Percentiles rank a stretch among this genome's conserved stretches.
phyloP scores from a whole-genome alignment of 495 filamentous ascomycete species.

The Penicillium simplicissimum region DNA sequence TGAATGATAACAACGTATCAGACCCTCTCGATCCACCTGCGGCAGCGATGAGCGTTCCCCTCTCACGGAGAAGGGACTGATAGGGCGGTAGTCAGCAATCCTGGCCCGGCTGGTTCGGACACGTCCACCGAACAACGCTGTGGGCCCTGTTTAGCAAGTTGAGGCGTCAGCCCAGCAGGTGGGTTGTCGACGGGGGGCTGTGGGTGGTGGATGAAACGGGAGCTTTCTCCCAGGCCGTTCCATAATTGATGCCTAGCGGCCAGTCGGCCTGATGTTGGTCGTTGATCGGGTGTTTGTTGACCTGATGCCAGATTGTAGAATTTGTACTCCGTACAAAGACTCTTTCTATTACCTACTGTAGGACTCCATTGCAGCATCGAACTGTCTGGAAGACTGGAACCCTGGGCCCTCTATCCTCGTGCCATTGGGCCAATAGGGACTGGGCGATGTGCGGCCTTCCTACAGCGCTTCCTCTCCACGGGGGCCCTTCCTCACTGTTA shows the following conservation, averaged over 20 bases:
- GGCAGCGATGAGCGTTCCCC: background rate
- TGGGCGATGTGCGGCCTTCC: background rate
- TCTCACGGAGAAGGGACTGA: slow-evolving; percentile 10
- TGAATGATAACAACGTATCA: slow-evolving; percentile 13
- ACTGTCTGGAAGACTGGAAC: background rate
- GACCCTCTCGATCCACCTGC: slow-evolving; percentile 18
- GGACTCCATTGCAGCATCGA: background rate
- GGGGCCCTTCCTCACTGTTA: background rate
- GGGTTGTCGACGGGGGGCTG: background rate
- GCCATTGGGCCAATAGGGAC: background rate
- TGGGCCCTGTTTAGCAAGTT: background rate
- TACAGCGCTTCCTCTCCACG: background rate
- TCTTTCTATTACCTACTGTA: background rate
- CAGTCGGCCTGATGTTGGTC: background rate
- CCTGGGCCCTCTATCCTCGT: background rate
- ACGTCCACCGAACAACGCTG: slow-evolving; percentile 14
- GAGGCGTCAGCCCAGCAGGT: slow-evolving; percentile 1
- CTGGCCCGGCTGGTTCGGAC: slow-evolving; percentile 30
- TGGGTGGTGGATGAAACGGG: background rate
- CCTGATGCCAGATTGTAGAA: background rate
- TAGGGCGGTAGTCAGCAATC: slow-evolving; percentile 8
- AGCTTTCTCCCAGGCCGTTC: background rate
- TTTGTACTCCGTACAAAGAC: background rate
- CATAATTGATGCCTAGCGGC: background rate
- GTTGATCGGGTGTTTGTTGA: background rate